Evolutionary conservation across 1,139 yeast species (phyloP), one percentile per base, ranked within the genome.

Genomic region (Saccharomyces hybrid): DNA sequence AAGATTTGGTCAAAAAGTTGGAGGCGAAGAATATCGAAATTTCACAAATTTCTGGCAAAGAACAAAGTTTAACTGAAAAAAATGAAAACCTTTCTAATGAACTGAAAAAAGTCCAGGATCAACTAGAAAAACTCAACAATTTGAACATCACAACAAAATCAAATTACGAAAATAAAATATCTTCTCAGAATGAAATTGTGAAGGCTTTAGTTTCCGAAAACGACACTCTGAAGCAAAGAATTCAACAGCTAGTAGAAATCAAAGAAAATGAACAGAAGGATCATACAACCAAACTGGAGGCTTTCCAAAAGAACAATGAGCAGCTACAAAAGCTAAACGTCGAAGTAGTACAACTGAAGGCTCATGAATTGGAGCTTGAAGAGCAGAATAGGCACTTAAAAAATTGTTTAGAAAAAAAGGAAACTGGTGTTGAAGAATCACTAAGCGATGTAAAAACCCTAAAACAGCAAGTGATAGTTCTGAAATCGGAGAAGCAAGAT

Each of bases 301-400:
- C 58, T 41, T 51, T 62, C 27, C 66, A 65, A 42, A 56, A 55
- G 27, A 52, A 60, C 3, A 64, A 63, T 48, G 70, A 65, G 48
- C 68, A 67, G 54, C 47, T 68, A 11, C 70, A 67, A 50, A 65
- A 57, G 48, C 30, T 65, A 23, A 68, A 67, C 55, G 66, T 68
- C 4, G 71, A 68, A 42, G 51, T 65, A 31, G 66, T 68, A 32
- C 70, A 68, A 49, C 16, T 66, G 26, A 67, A 67, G 47, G 71
- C 71, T 1, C 63, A 57, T 48, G 69, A 65, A 50, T 52, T 68
- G 41, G 71, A 67, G 51, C 52, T 67, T 16, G 70, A 61, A 49
- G 70, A 68, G 47, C 67, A 66, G 11, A 67, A 65, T 55, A 58
- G 64, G 28, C 61, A 54, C 16, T 50, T 67, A 28, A 64, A 58